phyloP scores from a whole-genome alignment of 192 early-diverging fungal species.

The Rhizoclosmatium sp. region DNA sequence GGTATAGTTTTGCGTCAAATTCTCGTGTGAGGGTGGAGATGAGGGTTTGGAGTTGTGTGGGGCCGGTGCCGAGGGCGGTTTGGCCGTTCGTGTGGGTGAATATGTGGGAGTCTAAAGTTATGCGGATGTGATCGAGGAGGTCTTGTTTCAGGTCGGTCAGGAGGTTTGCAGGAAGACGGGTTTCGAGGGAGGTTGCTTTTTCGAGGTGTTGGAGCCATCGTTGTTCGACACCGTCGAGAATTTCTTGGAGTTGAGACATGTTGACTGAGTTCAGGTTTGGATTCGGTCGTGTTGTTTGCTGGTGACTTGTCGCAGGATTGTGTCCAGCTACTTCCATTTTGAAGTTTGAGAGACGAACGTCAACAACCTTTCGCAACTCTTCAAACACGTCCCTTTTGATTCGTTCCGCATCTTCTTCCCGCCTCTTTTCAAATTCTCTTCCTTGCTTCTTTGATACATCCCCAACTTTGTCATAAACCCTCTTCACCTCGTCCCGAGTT shows the following conservation, averaged over 20 bases:
- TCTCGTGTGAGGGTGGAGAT: constrained; percentile 41
- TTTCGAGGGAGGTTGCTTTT: neutral
- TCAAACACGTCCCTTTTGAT: constrained; percentile 11
- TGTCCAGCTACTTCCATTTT: constrained; percentile 18
- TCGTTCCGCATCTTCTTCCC: constrained; percentile 11
- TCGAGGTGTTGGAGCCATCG: constrained; percentile 4
- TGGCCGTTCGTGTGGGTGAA: neutral
- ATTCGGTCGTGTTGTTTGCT: neutral
- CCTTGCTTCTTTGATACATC: neutral
- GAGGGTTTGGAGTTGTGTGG: neutral
- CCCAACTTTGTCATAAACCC: constrained; percentile 19
- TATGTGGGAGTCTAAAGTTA: neutral
- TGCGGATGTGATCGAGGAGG: constrained; percentile 1
- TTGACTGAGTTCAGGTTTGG: neutral
- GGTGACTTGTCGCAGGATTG: neutral
- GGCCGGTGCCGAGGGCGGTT: neutral
- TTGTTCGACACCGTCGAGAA: neutral
- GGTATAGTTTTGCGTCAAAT: constrained; percentile 63
- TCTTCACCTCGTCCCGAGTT: constrained; percentile 53
- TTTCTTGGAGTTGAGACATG: constrained; percentile 7
- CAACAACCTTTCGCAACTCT: neutral
- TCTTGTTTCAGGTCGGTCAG: constrained; percentile 1
- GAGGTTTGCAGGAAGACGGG: neutral
- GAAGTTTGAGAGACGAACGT: constrained; percentile 23
- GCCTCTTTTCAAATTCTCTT: neutral